Evolutionary conservation across 2,329 filamentous ascomycete species (phyloP).

Genomic region (Ophiocordyceps camponoti-rufipedis): DNA sequence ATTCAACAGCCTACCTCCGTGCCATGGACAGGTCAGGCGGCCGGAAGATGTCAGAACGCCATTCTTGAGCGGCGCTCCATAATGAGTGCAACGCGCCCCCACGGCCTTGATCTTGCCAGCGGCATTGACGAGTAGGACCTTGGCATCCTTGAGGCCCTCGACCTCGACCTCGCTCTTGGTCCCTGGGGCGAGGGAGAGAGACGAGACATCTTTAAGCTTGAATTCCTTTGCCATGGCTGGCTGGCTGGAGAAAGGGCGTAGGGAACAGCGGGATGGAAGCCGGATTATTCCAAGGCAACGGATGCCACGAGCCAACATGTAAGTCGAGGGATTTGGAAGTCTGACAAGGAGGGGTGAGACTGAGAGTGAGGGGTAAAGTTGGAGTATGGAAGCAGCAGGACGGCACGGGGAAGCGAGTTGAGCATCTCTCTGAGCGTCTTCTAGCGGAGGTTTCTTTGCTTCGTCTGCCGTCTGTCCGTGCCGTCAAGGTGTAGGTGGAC

Average conservation of each 20-base stretch:
- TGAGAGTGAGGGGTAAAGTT: not conserved
- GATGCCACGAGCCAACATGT: not conserved
- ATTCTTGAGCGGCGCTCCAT: conserved; percentile 75
- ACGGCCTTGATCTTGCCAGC: conserved; percentile 62
- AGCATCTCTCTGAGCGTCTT: too few species aligned
- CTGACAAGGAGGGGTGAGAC: not conserved
- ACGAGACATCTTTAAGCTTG: conserved; percentile 59
- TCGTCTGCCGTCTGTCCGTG: not conserved
- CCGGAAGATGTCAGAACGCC: conserved; percentile 72
- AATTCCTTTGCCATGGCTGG: conserved; percentile 36
- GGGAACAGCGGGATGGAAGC: not conserved
- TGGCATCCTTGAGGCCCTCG: conserved; percentile 71
- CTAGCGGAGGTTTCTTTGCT: not conserved
- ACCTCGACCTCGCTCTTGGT: conserved; percentile 83
- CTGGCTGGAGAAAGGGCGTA: conserved; percentile 2
- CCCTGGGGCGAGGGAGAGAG: conserved; percentile 56
- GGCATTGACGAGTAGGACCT: conserved; percentile 70
- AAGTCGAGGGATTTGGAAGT: not conserved
- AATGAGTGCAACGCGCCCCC: conserved; percentile 75
- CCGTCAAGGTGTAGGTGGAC: not conserved
- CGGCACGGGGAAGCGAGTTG: not conserved
- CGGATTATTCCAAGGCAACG: not conserved
- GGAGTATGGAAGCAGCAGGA: not conserved
- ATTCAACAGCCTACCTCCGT: conserved; percentile 60
- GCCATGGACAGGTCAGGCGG: conserved; percentile 85